Percentiles rank a stretch among this genome's conserved stretches.
These are phyloP conservation scores for Diddensiella santjacobensis DNA, from an alignment of 805 yeast genomes.

Conservation along the genomic window DNA sequence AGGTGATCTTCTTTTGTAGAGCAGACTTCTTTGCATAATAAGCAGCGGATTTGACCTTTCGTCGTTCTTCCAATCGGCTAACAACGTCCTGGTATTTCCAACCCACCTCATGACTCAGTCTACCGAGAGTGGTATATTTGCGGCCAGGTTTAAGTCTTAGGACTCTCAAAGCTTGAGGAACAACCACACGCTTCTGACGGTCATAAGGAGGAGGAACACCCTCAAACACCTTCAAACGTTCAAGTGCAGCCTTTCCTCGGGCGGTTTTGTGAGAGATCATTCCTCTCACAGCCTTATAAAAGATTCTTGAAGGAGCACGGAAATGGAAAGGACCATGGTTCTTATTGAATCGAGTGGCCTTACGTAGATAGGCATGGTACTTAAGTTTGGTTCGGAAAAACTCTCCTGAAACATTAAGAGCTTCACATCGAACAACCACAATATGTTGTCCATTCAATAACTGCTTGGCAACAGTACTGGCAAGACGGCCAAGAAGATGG, in stretches of 20 bases:
- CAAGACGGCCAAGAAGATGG: conserved; percentile 99
- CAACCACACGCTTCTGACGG: conserved; percentile 99
- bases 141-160: conserved; percentile 99
- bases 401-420: conserved; percentile 98
- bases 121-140: conserved; percentile 98
- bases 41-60: conserved; percentile 98
- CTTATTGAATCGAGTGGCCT: conserved; percentile 98
- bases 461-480: conserved; percentile 98
- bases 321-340: conserved; percentile 99
- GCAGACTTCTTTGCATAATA: conserved; percentile 99
- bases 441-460: conserved; percentile 96
- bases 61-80: conserved; percentile 96
- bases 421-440: conserved; percentile 95
- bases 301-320: conserved; percentile 99
- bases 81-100: conserved; percentile 99
- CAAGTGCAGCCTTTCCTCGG: conserved; percentile 99
- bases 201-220: conserved; percentile 99
- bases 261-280: conserved; percentile 99
- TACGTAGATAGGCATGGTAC: conserved; percentile 99
- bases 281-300: conserved; percentile 99
- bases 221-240: conserved; percentile 98
- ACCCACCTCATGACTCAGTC: conserved; percentile 94
- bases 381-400: conserved; percentile 99
- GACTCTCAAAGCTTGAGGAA: conserved; percentile 99
- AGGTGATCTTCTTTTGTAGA: conserved; percentile 83